Percentiles rank a stretch among this genome's conserved stretches.
phyloP scores from a whole-genome alignment of 169 alveolate genomes.

The Cryptosporidium bovis region DNA sequence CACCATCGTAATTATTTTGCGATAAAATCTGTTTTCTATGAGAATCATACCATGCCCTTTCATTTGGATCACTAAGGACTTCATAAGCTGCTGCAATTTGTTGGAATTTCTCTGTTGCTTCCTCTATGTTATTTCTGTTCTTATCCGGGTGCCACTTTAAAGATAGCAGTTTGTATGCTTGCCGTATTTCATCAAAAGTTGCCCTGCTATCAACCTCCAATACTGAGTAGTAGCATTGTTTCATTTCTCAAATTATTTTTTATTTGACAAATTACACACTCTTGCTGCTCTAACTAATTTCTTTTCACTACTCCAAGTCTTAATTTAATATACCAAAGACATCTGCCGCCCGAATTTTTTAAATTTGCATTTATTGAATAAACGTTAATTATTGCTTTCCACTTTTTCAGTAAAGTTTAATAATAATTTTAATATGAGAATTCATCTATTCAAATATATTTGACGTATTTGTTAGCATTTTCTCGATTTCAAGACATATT shows the following conservation, averaged over 20 bases:
- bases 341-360: background rate
- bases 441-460: no score
- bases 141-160: slow-evolving; percentile 87
- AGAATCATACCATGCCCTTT: slow-evolving; percentile 85
- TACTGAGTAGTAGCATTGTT: slow-evolving; percentile 77
- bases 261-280: background rate
- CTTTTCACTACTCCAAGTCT: no score
- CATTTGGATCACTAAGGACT: slow-evolving; percentile 79
- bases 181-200: slow-evolving; percentile 81
- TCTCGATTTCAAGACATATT: no score
- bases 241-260: slow-evolving; percentile 54
- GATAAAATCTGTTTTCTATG: slow-evolving; percentile 83
- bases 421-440: no score
- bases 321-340: no score
- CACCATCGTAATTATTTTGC: slow-evolving; percentile 60
- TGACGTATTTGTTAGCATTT: no score
- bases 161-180: slow-evolving; percentile 84
- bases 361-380: no score
- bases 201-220: slow-evolving; percentile 80
- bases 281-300: no score
- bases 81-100: slow-evolving; percentile 78
- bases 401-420: no score
- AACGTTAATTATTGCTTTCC: no score
- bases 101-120: slow-evolving; percentile 79
- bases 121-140: slow-evolving; percentile 82